Evolutionary conservation across 2,329 filamentous ascomycete species (phyloP), one percentile per base, ranked within the genome.

Genomic region (Cladosporium sphaerospermum): DNA sequence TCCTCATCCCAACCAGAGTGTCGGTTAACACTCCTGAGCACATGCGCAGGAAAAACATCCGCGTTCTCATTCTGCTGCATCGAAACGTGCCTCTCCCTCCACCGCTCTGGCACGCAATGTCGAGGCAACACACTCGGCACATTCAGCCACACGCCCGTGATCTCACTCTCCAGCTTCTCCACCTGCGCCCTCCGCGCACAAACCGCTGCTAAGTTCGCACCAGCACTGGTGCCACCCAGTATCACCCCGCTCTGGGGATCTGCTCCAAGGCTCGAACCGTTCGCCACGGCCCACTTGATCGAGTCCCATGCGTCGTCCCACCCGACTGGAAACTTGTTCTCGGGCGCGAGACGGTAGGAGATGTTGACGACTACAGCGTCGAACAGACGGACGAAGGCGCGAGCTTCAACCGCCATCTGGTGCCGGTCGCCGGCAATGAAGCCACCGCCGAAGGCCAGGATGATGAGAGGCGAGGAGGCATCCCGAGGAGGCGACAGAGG

Each of bases 101-200:
- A 77, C 56, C 70, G 67, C 36, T 69, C 65, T 3, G 71, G 71
- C 10, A 72, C 64, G 8, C 57, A 59, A 11, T 64, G 57, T 1
- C 56, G 39, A 14, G 58, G 60, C 53, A 70, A 61, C 32, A 71
- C 63, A 0, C 66, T 61, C 0, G 75, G 74, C 10, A 77, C 72
- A 50, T 65, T 69, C 14, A 77, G 67, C 56, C 73, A 77, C n/a
- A 72, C 62, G 1, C 76, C 77, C 0, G 77, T 78, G n/a, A 79
- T 56, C 5, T 71, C 69, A 0, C 73, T 72, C 3, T 65, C 66
- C 1, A 76, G 60, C n/a, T 66, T 62, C 28, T 75, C 67, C 47
- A 76, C 71, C 1, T 71, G 66, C 1, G 70, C 69, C 1, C 71
- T 63, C 55, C 74, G 74, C 3, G 68, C 62, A 2, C 72, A 57